phyloP scores from a whole-genome alignment of 805 yeast genomes.

The Wickerhamiella musiphila region DNA sequence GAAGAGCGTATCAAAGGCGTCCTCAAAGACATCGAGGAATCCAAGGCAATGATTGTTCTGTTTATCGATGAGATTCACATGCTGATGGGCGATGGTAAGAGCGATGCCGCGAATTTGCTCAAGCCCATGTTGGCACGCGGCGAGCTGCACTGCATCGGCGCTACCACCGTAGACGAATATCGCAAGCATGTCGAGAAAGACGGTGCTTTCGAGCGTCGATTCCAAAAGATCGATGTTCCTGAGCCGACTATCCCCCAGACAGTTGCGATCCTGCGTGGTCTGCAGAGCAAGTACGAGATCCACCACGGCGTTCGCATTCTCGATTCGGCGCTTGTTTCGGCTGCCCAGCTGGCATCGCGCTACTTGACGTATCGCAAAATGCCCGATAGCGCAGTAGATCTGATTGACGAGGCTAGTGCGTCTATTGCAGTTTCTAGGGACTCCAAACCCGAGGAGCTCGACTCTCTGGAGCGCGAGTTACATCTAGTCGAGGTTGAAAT shows the following conservation, averaged over 20 bases:
- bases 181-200: constrained; percentile 85
- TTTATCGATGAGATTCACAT: constrained; percentile 97
- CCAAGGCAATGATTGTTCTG: constrained; percentile 68
- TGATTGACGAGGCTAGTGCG: constrained; percentile 92
- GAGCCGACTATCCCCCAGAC: constrained; percentile 90
- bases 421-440: constrained; percentile 96
- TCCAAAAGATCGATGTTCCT: constrained; percentile 90
- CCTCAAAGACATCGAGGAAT: constrained; percentile 77
- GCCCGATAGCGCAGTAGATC: constrained; percentile 94
- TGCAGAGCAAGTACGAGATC: constrained; percentile 86
- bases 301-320: constrained; percentile 95
- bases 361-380: constrained; percentile 87
- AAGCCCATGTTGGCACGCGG: constrained; percentile 98
- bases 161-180: constrained; percentile 90
- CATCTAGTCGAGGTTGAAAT: constrained; percentile 89
- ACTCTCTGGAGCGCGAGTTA: constrained; percentile 79
- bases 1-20: constrained; percentile 98
- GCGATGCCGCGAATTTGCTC: constrained; percentile 89
- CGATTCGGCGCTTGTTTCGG: constrained; percentile 84
- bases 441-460: constrained; percentile 93
- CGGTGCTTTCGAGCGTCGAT: constrained; percentile 97
- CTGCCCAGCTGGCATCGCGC: constrained; percentile 87
- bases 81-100: constrained; percentile 98
- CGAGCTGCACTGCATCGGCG: constrained; percentile 91
- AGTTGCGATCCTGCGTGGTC: constrained; percentile 87